phyloP scores from a whole-genome alignment of 192 early-diverging fungal species.

The Ambispora gerdemannii region DNA sequence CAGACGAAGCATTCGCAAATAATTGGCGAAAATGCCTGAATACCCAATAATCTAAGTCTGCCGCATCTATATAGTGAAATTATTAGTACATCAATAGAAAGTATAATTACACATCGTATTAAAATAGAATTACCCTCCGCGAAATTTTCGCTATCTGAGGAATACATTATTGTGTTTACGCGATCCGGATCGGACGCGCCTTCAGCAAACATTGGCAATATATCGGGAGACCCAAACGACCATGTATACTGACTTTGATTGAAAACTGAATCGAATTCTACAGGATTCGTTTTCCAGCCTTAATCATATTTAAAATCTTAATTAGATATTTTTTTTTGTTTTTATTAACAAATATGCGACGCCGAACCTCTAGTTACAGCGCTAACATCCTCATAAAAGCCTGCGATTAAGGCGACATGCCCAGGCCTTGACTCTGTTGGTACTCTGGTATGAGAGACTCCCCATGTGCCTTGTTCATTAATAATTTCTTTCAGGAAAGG shows the following conservation, averaged over 20 bases:
- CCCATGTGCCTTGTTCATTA: conserved; percentile 67
- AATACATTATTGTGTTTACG: conserved; percentile 91
- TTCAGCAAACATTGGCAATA: conserved; percentile 93
- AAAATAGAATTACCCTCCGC: conserved; percentile 53
- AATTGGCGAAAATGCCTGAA: conserved; percentile 78
- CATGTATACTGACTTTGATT: conserved; percentile 92
- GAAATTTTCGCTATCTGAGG: conserved; percentile 85
- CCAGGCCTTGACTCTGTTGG: conserved; percentile 95
- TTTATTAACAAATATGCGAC: too few species aligned
- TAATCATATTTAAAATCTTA: too few species aligned
- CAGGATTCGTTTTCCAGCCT: conserved; percentile 97
- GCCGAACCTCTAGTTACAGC: conserved; percentile 86
- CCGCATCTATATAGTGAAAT: conserved; percentile 59
- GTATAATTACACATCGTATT: background rate
- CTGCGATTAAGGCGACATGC: conserved; percentile 96
- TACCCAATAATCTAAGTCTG: conserved; percentile 86
- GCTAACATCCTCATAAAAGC: conserved; percentile 97
- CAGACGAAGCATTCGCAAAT: conserved; percentile 50
- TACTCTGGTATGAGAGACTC: conserved; percentile 86
- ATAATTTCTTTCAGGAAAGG: conserved; percentile 55
- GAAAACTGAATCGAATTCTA: conserved; percentile 95
- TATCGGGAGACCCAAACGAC: conserved; percentile 98
- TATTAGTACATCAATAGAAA: background rate
- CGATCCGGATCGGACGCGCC: conserved; percentile 77
- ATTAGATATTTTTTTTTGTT: too few species aligned